Conservation (phyloP, 1,139 yeast species). For the Tardiomyces blankii region DNA sequence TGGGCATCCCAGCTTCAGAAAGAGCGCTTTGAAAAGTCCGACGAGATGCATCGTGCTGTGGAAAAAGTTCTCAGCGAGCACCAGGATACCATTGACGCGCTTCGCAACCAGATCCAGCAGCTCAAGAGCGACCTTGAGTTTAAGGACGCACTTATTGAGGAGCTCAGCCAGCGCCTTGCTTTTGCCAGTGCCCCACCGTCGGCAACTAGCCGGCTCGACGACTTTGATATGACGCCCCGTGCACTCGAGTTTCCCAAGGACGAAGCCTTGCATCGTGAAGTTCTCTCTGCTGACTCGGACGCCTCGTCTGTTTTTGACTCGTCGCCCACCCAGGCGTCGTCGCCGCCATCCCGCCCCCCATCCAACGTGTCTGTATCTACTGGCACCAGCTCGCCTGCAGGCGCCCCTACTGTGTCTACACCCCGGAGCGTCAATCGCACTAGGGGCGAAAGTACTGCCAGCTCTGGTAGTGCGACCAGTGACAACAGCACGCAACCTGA, state of each 20-base stretch:
- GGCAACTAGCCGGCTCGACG: too few species aligned
- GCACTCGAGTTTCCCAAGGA: too few species aligned
- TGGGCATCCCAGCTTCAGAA: slow-evolving; percentile 3
- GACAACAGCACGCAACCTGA: background rate
- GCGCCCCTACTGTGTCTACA: too few species aligned
- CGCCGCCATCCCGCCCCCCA: too few species aligned
- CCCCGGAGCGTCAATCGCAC: too few species aligned
- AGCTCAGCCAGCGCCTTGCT: background rate
- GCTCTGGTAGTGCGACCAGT: background rate
- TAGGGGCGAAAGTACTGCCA: background rate
- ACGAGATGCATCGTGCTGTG: slow-evolving; percentile 14
- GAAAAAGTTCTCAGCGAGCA: slow-evolving; percentile 14
- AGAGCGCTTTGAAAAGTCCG: slow-evolving; percentile 11
- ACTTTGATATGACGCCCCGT: too few species aligned
- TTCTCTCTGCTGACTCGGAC: too few species aligned
- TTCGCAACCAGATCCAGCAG: slow-evolving; percentile 2
- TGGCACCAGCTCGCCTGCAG: too few species aligned
- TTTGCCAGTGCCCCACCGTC: background rate
- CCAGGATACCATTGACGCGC: slow-evolving; percentile 15
- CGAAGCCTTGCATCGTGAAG: too few species aligned
- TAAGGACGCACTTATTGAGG: background rate
- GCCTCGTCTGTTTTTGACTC: too few species aligned
- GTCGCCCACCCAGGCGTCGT: too few species aligned
- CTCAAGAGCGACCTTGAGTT: background rate
- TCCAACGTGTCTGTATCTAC: too few species aligned